These are phyloP conservation scores for Nothophytophthora sp. DNA, from an alignment of 352 stramenopile species.

Conservation along the genomic window DNA sequence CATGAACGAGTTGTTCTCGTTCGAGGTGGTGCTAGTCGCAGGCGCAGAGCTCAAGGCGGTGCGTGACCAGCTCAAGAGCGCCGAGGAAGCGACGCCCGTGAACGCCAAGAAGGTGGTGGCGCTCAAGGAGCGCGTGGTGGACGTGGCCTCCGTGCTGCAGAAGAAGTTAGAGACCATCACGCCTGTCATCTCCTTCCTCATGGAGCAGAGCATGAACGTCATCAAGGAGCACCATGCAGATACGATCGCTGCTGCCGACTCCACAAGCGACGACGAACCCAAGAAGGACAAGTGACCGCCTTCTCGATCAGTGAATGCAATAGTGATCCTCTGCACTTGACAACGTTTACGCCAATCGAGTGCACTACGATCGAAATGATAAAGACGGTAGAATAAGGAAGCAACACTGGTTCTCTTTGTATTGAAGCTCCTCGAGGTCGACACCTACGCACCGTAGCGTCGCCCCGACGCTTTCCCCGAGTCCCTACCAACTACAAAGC, in stretches of 20 bases:
- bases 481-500: constrained; percentile 42
- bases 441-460: constrained; percentile 93
- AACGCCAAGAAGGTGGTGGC: constrained; percentile 49
- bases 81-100: constrained; percentile 34
- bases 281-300: constrained; percentile 55
- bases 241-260: neutral
- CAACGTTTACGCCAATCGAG: neutral
- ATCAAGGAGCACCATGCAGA: constrained; percentile 32
- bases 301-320: neutral
- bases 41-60: constrained; percentile 64
- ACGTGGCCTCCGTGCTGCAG: constrained; percentile 56
- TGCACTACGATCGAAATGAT: neutral
- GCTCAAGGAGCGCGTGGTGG: constrained; percentile 54
- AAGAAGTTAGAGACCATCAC: constrained; percentile 58
- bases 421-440: constrained; percentile 50
- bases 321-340: neutral
- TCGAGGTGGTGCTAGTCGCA: constrained; percentile 64
- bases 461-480: constrained; percentile 78
- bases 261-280: constrained; percentile 7
- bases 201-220: constrained; percentile 51
- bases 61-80: constrained; percentile 49
- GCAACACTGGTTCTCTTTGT: constrained; percentile 25
- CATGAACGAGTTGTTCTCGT: constrained; percentile 65
- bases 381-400: constrained; percentile 2
- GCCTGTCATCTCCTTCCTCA: constrained; percentile 59